Evolutionary conservation across 345 rosid species (phyloP).

Genomic region (Melastoma malabathricum): DNA sequence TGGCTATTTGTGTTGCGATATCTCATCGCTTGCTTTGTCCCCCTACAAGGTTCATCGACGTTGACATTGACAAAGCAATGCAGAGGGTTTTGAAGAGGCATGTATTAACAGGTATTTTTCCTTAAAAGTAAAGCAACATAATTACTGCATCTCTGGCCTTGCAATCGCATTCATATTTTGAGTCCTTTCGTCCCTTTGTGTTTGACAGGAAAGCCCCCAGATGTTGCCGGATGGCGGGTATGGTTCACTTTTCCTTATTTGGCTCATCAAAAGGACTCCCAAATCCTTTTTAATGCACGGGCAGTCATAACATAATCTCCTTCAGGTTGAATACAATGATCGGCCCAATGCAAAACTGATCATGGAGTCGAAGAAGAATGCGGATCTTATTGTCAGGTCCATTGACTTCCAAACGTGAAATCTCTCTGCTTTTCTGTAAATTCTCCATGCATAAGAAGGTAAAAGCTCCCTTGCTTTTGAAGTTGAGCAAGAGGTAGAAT

Average conservation of each 20-base stretch:
- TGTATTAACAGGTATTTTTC: slow-evolving; percentile 52
- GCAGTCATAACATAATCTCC: not conserved
- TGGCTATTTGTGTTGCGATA: too few species aligned
- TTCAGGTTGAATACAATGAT: slow-evolving; percentile 76
- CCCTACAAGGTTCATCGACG: slow-evolving; percentile 56
- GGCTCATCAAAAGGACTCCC: not conserved
- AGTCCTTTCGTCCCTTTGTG: not conserved
- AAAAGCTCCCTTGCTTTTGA: too few species aligned
- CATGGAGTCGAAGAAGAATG: slow-evolving; percentile 53
- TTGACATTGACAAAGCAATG: slow-evolving; percentile 65
- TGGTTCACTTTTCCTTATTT: slow-evolving; percentile 7
- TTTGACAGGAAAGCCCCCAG: slow-evolving; percentile 55
- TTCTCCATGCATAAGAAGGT: not conserved
- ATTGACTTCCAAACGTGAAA: slow-evolving; percentile 19
- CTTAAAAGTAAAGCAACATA: not conserved
- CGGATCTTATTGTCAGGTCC: slow-evolving; percentile 53
- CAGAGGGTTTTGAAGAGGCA: slow-evolving; percentile 61
- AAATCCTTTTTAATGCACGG: not conserved
- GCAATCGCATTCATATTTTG: not conserved
- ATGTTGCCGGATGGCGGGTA: slow-evolving; percentile 83
- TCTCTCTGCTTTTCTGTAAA: not conserved
- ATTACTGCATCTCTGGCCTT: not conserved
- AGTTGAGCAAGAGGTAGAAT: too few species aligned
- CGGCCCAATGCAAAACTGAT: slow-evolving; percentile 78
- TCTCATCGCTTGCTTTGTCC: not conserved